These are phyloP conservation scores for Entomortierella parvispora DNA, from an alignment of 192 early-diverging fungal species.

Conservation along the genomic window DNA sequence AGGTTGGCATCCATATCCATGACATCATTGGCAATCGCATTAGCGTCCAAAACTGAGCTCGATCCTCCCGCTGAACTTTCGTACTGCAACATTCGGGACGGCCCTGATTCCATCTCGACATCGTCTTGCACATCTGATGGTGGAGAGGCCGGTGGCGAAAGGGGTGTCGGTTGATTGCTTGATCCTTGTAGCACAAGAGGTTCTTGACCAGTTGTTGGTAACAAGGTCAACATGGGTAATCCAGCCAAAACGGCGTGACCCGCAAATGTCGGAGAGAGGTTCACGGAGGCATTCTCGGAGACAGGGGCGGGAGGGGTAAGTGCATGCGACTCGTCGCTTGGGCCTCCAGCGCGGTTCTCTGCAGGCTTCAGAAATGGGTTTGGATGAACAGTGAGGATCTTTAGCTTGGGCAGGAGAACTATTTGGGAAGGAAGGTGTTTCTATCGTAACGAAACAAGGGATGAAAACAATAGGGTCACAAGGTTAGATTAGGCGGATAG, in stretches of 20 bases:
- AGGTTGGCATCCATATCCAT: neutral
- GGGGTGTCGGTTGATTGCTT: neutral
- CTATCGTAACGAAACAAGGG: neutral
- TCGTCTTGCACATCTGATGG: neutral
- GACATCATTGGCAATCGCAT: too few species aligned
- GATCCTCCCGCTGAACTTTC: too few species aligned
- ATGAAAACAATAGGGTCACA: neutral
- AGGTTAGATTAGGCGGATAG: too few species aligned
- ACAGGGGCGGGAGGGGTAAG: too few species aligned
- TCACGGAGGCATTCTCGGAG: neutral
- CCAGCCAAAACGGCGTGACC: neutral
- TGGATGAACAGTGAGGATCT: slow-evolving; percentile 52
- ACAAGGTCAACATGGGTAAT: neutral
- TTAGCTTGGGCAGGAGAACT: slow-evolving; percentile 47
- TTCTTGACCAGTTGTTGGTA: too few species aligned
- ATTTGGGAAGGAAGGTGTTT: slow-evolving; percentile 53
- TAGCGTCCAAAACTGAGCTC: too few species aligned
- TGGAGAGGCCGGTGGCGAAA: slow-evolving; percentile 9
- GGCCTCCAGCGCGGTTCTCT: neutral
- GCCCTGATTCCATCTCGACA: slow-evolving; percentile 8
- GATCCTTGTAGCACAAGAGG: neutral
- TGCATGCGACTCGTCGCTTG: too few species aligned
- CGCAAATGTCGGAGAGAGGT: neutral
- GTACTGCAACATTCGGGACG: neutral
- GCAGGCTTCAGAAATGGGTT: slow-evolving; percentile 43